Percentiles rank a stretch among this genome's conserved stretches.
These are phyloP conservation scores for Pharus latifolius DNA, from an alignment of 176 grass and related monocot genomes.

Conservation along the genomic window DNA sequence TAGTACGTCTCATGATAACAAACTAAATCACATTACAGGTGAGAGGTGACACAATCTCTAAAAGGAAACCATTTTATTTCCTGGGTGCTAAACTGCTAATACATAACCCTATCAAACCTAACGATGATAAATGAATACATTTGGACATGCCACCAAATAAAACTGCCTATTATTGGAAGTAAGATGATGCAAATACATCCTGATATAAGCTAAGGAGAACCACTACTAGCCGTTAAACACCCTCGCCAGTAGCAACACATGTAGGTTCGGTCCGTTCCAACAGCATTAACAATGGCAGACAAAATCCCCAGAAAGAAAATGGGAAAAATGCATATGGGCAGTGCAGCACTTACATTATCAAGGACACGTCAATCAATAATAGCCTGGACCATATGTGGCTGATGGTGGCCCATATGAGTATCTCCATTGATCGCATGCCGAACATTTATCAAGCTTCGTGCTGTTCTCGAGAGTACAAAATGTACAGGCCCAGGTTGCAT, in stretches of 20 bases:
- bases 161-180: background rate
- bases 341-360: slow-evolving; percentile 8
- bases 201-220: background rate
- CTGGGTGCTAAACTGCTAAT: background rate
- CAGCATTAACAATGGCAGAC: background rate
- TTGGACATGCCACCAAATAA: background rate
- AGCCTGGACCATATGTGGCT: slow-evolving; percentile 30
- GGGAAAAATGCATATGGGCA: background rate
- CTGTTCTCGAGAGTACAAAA: slow-evolving; percentile 88
- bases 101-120: background rate
- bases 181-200: background rate
- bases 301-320: background rate
- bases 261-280: background rate
- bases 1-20: background rate
- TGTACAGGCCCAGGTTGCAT: slow-evolving; percentile 68
- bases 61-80: background rate
- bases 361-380: slow-evolving; percentile 23
- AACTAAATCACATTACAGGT: background rate
- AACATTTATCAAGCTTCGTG: slow-evolving; percentile 75
- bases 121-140: background rate
- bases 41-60: background rate
- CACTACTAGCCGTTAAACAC: background rate
- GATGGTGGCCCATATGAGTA: slow-evolving; percentile 69
- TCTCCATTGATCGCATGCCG: slow-evolving; percentile 77
- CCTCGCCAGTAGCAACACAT: background rate